These are phyloP conservation scores for Paramecium pentaurelia DNA, from an alignment of 73 alveolate species.

Conservation along the genomic window DNA sequence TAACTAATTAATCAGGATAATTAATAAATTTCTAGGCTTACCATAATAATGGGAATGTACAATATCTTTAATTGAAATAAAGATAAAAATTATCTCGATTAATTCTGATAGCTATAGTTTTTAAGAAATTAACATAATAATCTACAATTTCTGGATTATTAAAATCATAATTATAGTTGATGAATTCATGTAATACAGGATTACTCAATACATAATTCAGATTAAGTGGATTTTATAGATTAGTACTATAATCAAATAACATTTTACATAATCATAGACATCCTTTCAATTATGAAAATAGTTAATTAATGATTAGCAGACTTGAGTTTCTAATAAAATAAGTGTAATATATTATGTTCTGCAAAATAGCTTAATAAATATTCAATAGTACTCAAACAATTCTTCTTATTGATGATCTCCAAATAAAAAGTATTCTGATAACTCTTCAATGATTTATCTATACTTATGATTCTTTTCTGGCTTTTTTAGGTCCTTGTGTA, in stretches of 20 bases:
- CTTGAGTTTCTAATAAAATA: background rate
- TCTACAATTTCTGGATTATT: background rate
- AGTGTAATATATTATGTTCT: background rate
- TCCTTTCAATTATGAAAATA: background rate
- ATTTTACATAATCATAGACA: background rate
- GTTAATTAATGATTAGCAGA: background rate
- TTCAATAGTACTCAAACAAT: background rate
- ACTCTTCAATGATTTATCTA: background rate
- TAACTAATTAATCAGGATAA: background rate
- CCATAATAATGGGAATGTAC: background rate
- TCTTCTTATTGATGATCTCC: background rate
- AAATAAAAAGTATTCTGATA: background rate
- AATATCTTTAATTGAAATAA: background rate
- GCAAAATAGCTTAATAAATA: background rate
- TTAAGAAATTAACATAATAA: background rate
- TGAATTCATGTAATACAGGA: background rate
- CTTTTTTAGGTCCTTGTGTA: background rate
- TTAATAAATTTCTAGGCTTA: background rate
- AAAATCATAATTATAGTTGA: background rate
- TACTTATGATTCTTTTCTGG: background rate
- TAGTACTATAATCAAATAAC: background rate
- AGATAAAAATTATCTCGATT: background rate
- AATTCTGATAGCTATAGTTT: conserved; percentile 8
- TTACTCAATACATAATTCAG: background rate
- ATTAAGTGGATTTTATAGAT: background rate